Conservation (phyloP, 163 green algal genomes). For the Chloroidium sp. region DNA sequence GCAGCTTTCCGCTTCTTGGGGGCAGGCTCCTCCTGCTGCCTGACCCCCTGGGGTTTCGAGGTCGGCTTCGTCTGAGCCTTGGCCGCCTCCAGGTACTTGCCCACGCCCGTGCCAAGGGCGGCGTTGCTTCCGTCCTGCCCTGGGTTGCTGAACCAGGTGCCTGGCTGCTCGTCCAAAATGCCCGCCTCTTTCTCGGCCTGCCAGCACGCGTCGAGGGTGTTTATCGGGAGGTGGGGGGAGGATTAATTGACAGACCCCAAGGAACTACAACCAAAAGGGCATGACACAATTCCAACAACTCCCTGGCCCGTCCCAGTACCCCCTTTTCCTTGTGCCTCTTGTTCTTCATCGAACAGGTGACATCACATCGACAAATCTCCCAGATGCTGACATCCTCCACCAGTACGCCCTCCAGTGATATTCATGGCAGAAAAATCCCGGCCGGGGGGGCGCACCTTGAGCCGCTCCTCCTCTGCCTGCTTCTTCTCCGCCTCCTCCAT, state of each 20-base stretch:
- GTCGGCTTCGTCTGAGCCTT: background rate
- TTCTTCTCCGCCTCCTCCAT: slow-evolving; percentile 63
- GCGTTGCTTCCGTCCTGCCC: background rate
- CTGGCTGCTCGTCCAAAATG: slow-evolving; percentile 25
- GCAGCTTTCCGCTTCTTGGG: slow-evolving; percentile 34
- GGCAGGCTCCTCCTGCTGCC: slow-evolving; percentile 1
- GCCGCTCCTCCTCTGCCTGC: slow-evolving; percentile 32
- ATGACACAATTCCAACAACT: too few species aligned
- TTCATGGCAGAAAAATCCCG: background rate
- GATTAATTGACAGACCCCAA: too few species aligned
- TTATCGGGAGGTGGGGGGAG: too few species aligned
- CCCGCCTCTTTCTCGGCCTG: too few species aligned
- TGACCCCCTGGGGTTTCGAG: background rate
- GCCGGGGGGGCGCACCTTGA: slow-evolving; percentile 1
- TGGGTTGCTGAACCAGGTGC: slow-evolving; percentile 40
- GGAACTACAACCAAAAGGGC: too few species aligned
- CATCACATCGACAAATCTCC: background rate
- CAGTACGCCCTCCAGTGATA: background rate
- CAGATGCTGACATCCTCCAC: background rate
- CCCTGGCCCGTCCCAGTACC: too few species aligned
- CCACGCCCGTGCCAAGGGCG: slow-evolving; percentile 33
- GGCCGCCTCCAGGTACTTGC: slow-evolving; percentile 43
- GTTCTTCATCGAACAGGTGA: too few species aligned
- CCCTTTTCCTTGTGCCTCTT: too few species aligned
- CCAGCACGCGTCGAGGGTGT: too few species aligned